phyloP scores from a whole-genome alignment of 345 rosid species.

The Eucalyptus lansdowneana region DNA sequence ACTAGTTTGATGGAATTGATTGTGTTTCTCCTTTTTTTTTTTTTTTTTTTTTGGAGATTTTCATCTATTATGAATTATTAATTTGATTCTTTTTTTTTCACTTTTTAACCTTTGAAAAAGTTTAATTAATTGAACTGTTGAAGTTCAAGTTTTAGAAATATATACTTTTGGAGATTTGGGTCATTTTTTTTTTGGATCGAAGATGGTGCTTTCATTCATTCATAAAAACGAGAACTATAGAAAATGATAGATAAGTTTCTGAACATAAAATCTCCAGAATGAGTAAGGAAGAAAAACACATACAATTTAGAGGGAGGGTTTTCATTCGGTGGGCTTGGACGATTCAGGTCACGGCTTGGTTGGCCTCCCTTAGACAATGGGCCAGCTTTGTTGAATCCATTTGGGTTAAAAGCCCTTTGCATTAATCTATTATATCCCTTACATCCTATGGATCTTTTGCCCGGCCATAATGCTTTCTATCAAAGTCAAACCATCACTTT shows the following conservation, averaged over 20 bases:
- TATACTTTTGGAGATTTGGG: not conserved
- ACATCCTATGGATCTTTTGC: too few relatives aligned
- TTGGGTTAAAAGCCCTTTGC: too few relatives aligned
- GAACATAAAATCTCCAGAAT: too few relatives aligned
- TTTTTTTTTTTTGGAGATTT: not conserved
- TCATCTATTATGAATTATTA: not conserved
- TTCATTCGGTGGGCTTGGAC: fast-evolving
- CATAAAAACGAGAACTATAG: too few relatives aligned
- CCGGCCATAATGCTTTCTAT: too few relatives aligned
- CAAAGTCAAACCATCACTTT: too few relatives aligned
- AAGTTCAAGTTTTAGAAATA: not conserved
- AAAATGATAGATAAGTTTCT: fast-evolving
- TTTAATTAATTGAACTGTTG: not conserved
- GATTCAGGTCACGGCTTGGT: fast-evolving
- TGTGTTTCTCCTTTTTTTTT: not conserved
- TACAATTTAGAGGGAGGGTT: fast-evolving
- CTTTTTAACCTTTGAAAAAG: not conserved
- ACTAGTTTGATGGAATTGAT: not conserved
- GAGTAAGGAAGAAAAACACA: fast-evolving
- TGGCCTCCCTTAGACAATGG: too few relatives aligned
- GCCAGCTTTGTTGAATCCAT: too few relatives aligned
- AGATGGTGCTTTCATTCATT: too few relatives aligned
- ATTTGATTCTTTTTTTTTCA: not conserved
- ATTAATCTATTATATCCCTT: too few relatives aligned
- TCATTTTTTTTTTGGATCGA: not conserved